Conservation (phyloP, 768 basidiomycete species). For the Termitomyces sp. region DNA sequence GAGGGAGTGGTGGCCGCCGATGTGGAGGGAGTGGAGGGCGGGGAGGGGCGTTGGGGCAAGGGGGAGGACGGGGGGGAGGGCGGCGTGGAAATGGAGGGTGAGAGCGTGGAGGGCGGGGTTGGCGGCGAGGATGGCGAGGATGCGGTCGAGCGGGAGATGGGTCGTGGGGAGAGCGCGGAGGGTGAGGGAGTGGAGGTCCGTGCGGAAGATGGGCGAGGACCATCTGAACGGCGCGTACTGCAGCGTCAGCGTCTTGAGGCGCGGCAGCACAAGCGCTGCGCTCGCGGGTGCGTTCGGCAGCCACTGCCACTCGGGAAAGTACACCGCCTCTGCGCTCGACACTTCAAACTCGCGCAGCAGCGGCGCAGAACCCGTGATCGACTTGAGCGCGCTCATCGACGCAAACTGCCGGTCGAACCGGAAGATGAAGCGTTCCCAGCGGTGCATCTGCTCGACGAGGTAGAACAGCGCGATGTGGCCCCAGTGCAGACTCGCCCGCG, state of each 20-base stretch:
- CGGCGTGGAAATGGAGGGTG: constrained; percentile 56
- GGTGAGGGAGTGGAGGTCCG: constrained; percentile 50
- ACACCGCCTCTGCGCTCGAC: constrained; percentile 59
- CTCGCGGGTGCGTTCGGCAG: too few species aligned
- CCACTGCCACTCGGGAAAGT: constrained; percentile 71
- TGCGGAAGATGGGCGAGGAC: constrained; percentile 67
- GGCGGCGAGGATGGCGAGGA: constrained; percentile 56
- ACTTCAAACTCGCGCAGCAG: constrained; percentile 73
- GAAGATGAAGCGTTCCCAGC: constrained; percentile 80
- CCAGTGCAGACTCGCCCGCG: constrained; percentile 60
- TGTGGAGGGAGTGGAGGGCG: constrained; percentile 45
- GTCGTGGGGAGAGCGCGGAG: constrained; percentile 61
- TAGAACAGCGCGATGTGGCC: constrained; percentile 78
- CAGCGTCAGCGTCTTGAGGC: constrained; percentile 53
- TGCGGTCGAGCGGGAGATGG: constrained; percentile 60
- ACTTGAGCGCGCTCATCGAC: constrained; percentile 68
- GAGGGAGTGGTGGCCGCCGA: constrained; percentile 67
- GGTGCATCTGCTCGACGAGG: constrained; percentile 72
- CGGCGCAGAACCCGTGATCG: constrained; percentile 73
- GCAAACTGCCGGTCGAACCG: constrained; percentile 73
- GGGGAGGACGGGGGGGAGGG: constrained; percentile 59
- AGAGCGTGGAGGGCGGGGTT: constrained; percentile 55
- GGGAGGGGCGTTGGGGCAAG: constrained; percentile 47
- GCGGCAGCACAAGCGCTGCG: too few species aligned
- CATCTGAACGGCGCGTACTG: constrained; percentile 74